Conservation (phyloP, 768 basidiomycete genomes). For the Lanmaoa pseudosensibilis region DNA sequence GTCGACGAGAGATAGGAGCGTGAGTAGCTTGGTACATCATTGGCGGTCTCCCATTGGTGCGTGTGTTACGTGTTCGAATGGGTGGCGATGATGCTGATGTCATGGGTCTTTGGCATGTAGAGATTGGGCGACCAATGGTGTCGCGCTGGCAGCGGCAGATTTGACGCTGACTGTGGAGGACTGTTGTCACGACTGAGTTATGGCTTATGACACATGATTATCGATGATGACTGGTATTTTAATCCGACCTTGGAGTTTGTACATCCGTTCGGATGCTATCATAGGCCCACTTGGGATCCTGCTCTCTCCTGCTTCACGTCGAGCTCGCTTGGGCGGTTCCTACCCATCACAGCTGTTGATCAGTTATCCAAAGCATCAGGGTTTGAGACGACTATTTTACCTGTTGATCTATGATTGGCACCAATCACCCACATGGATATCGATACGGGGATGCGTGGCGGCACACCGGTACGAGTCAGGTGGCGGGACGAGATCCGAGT, state of each 20-base stretch:
- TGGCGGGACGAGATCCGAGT: too few relatives aligned
- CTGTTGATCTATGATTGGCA: too few relatives aligned
- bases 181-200: background rate
- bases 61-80: conserved; percentile 8
- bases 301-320: background rate
- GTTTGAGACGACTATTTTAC: too few relatives aligned
- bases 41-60: conserved; percentile 72
- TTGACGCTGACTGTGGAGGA: background rate
- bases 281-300: background rate
- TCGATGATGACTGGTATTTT: background rate
- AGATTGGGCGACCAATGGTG: conserved; percentile 12
- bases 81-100: background rate
- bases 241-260: too few relatives aligned
- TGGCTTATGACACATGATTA: background rate
- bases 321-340: background rate
- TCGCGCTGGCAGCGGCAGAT: conserved; percentile 1
- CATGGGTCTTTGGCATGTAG: background rate
- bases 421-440: too few relatives aligned
- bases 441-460: too few relatives aligned
- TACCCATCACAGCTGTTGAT: background rate
- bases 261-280: background rate
- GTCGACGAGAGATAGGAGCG: conserved; percentile 27
- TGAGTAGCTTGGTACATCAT: conserved; percentile 56
- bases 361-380: background rate
- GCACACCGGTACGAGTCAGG: too few relatives aligned